phyloP scores from a whole-genome alignment of 768 basidiomycete species.

The Mycena filopes region DNA sequence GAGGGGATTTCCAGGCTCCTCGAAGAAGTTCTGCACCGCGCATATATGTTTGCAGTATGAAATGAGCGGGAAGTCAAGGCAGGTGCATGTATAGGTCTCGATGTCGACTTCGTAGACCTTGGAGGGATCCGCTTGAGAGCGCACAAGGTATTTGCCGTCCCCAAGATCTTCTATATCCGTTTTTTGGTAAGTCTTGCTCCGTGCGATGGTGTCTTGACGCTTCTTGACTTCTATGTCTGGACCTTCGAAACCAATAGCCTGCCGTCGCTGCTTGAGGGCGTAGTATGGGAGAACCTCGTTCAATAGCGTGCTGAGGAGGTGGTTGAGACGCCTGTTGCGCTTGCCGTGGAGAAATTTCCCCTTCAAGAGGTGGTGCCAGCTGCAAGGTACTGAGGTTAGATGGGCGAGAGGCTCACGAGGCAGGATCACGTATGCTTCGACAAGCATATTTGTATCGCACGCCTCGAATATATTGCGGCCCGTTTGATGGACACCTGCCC shows the following conservation, averaged over 20 bases:
- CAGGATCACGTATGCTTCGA: slow-evolving; percentile 31
- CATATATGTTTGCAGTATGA: slow-evolving; percentile 37
- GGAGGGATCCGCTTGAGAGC: not conserved
- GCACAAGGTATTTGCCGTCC: slow-evolving; percentile 17
- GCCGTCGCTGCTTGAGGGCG: slow-evolving; percentile 31
- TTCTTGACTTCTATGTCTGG: slow-evolving; percentile 33
- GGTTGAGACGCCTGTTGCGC: slow-evolving; percentile 38
- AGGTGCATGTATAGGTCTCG: slow-evolving; percentile 22
- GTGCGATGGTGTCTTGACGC: slow-evolving; percentile 13
- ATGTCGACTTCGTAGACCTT: slow-evolving; percentile 25
- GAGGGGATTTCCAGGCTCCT: not conserved
- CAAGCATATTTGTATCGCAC: slow-evolving; percentile 42
- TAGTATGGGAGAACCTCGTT: slow-evolving; percentile 33
- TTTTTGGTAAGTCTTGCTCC: slow-evolving; percentile 10
- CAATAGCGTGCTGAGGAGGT: slow-evolving; percentile 35
- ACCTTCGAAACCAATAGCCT: slow-evolving; percentile 38
- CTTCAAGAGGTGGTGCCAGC: slow-evolving; percentile 42
- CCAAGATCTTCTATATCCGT: slow-evolving; percentile 7
- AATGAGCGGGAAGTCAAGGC: slow-evolving; percentile 28
- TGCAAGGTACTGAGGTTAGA: not conserved
- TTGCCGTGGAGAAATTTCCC: slow-evolving; percentile 38
- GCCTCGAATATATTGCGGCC: slow-evolving; percentile 25
- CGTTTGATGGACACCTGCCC: slow-evolving; percentile 36
- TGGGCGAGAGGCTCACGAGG: not conserved
- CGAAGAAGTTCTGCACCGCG: slow-evolving; percentile 26